Percentiles rank a stretch among this genome's conserved stretches.
phyloP scores from a whole-genome alignment of 257 asterid species.

The Capsicum baccatum region DNA sequence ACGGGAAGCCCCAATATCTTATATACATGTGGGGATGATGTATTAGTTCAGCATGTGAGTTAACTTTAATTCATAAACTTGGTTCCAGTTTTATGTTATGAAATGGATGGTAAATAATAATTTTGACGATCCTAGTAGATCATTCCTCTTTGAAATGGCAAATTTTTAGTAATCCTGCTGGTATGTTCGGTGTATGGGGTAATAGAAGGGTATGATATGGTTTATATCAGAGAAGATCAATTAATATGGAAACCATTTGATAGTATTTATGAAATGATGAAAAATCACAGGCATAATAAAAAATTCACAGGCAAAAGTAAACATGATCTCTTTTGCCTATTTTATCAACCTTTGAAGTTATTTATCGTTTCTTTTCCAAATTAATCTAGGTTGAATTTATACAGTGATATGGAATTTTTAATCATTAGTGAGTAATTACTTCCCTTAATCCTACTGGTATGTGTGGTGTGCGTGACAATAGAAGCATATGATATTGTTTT shows the following conservation, averaged over 20 bases:
- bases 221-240: neutral
- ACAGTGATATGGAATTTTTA: too few species aligned
- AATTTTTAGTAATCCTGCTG: neutral
- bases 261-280: neutral
- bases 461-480: too few species aligned
- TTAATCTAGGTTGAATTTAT: too few species aligned
- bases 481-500: too few species aligned
- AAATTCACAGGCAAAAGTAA: neutral
- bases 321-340: neutral
- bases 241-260: neutral
- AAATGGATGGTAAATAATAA: neutral
- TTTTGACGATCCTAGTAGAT: neutral
- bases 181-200: neutral
- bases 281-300: neutral
- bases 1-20: constrained; percentile 83
- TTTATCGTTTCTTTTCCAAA: too few species aligned
- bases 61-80: neutral
- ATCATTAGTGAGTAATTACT: too few species aligned
- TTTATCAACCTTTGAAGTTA: neutral
- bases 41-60: constrained; percentile 85
- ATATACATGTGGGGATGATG: constrained; percentile 89
- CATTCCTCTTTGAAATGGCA: neutral
- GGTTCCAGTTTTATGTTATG: neutral
- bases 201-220: neutral
- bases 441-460: too few species aligned